Evolutionary conservation across 345 rosid genomes (phyloP).

Genomic region (Salix caprea): DNA sequence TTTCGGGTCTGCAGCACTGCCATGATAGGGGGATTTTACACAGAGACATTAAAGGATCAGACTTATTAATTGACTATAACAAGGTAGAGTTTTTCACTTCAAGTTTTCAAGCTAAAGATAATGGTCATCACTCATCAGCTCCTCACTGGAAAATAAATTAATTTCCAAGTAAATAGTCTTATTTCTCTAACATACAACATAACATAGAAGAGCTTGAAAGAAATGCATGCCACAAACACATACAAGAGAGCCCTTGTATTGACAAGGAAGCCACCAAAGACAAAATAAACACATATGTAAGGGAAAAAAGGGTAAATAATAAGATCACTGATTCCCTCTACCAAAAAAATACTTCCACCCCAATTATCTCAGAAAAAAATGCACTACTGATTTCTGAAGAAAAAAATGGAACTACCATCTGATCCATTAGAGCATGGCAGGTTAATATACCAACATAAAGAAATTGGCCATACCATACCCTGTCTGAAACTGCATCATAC

Average conservation of each 20-base stretch:
- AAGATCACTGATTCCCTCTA: not conserved
- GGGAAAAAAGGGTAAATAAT: not conserved
- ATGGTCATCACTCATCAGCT: not conserved
- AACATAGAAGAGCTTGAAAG: not conserved
- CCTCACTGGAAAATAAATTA: not conserved
- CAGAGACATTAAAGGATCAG: constrained; percentile 57
- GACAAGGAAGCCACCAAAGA: not conserved
- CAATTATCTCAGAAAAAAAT: not conserved
- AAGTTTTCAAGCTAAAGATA: not conserved
- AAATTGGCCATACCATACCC: constrained; percentile 29
- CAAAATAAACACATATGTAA: not conserved
- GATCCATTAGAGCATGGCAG: not conserved
- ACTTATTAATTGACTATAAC: not conserved
- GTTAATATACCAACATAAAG: not conserved
- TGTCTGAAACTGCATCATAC: constrained; percentile 28
- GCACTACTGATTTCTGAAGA: not conserved
- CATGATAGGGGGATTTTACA: constrained; percentile 80
- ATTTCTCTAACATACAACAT: not conserved
- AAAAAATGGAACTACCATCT: not conserved
- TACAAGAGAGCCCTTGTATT: not conserved
- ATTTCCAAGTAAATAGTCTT: not conserved
- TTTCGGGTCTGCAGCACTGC: constrained; percentile 75
- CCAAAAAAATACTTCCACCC: not conserved
- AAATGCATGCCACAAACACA: not conserved
- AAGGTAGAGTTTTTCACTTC: not conserved